Percentiles rank a stretch among this genome's conserved stretches.
Conservation (phyloP, 306 rosid genomes). For the Sicyos baderoa region DNA sequence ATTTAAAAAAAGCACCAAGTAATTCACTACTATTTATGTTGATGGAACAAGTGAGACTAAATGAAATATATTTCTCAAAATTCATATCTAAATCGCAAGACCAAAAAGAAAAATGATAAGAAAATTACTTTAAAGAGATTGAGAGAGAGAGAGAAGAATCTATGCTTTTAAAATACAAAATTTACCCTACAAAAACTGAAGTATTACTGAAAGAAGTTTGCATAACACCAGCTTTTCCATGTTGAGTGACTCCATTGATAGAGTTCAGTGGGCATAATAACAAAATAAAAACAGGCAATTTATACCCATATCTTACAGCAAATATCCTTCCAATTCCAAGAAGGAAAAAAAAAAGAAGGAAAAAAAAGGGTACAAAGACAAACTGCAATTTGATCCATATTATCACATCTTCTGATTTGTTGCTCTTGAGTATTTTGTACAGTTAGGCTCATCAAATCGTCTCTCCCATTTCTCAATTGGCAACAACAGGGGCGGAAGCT, state of each 20-base stretch:
- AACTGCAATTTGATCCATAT: neutral
- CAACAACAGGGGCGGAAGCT: constrained; percentile 18
- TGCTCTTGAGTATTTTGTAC: constrained; percentile 12
- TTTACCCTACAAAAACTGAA: neutral
- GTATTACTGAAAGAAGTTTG: neutral
- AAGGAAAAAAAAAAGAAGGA: neutral
- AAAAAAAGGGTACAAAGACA: neutral
- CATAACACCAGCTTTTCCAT: neutral
- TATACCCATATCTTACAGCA: constrained; percentile 11
- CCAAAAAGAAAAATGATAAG: too few relatives aligned
- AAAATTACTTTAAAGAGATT: neutral
- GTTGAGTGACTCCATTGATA: neutral
- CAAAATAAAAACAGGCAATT: neutral
- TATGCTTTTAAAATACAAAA: constrained; percentile 2
- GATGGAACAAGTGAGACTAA: too few relatives aligned
- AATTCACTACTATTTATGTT: too few relatives aligned
- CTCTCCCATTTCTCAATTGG: constrained; percentile 20
- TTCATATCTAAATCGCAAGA: too few relatives aligned
- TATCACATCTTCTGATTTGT: neutral
- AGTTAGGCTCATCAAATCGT: neutral
- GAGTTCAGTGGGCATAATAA: neutral
- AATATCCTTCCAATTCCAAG: neutral
- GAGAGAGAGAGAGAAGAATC: neutral
- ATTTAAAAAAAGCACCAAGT: too few relatives aligned
- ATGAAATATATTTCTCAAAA: too few relatives aligned